These are phyloP conservation scores for Tulasnella sp. DNA, from an alignment of 768 basidiomycete genomes.

Conservation along the genomic window DNA sequence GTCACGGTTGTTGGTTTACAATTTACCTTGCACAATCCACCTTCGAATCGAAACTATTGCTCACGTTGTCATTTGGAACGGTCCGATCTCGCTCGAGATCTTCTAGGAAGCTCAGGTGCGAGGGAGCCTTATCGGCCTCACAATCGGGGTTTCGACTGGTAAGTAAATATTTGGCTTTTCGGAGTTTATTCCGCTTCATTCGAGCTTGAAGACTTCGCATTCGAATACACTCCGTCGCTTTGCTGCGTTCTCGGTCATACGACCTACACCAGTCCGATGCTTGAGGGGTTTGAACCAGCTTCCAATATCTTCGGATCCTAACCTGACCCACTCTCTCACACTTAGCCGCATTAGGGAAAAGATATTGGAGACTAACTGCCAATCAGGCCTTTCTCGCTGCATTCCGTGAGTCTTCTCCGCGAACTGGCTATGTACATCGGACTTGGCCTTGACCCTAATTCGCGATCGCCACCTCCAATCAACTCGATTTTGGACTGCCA, in stretches of 20 bases:
- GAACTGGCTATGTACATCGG: neutral
- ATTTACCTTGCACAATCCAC: neutral
- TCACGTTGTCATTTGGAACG: neutral
- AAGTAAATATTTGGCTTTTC: neutral
- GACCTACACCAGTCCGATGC: neutral
- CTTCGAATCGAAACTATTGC: neutral
- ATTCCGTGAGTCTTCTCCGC: neutral
- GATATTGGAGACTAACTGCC: neutral
- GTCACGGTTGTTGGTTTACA: neutral
- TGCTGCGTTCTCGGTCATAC: neutral
- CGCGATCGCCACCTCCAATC: neutral
- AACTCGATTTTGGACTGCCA: neutral
- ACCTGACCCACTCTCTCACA: neutral
- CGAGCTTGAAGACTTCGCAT: neutral
- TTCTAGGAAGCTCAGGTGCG: conserved; percentile 1
- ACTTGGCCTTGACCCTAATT: neutral
- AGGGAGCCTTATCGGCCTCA: conserved; percentile 3
- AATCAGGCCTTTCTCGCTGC: neutral
- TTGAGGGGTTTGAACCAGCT: neutral
- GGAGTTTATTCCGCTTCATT: neutral
- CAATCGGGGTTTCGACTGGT: neutral
- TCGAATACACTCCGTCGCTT: neutral
- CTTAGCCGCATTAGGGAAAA: neutral
- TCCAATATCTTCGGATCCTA: neutral
- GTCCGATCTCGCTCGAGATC: neutral